These are phyloP conservation scores for Zygotorulaspora florentina DNA, from an alignment of 805 yeast genomes.

Conservation along the genomic window DNA sequence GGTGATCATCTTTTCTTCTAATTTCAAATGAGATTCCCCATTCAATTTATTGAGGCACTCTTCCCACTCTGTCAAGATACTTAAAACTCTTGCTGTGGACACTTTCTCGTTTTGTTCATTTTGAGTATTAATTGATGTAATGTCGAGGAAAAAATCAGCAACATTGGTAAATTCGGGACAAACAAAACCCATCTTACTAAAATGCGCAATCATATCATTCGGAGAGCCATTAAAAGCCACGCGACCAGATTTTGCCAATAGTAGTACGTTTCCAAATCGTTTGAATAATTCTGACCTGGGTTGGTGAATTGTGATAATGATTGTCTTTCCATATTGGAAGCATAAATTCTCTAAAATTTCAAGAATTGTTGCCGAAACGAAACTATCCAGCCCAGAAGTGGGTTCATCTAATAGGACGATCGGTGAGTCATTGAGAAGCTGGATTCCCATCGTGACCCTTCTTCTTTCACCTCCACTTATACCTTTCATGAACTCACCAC, in stretches of 20 bases:
- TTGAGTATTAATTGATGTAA: slow-evolving; percentile 56
- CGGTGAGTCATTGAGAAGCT: slow-evolving; percentile 66
- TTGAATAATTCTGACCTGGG: slow-evolving; percentile 66
- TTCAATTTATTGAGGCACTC: neutral
- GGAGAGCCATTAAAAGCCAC: slow-evolving; percentile 66
- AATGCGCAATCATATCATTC: slow-evolving; percentile 43
- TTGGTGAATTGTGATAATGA: slow-evolving; percentile 78
- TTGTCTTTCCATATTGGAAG: slow-evolving; percentile 52
- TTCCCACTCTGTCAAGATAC: slow-evolving; percentile 40
- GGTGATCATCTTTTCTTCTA: slow-evolving; percentile 10
- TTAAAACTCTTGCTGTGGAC: slow-evolving; percentile 40
- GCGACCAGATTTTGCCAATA: slow-evolving; percentile 68
- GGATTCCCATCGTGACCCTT: slow-evolving; percentile 77
- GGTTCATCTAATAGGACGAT: slow-evolving; percentile 80
- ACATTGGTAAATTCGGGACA: slow-evolving; percentile 62
- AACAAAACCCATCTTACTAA: slow-evolving; percentile 45
- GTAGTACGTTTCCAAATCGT: slow-evolving; percentile 63
- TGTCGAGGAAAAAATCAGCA: slow-evolving; percentile 71
- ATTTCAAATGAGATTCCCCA: neutral
- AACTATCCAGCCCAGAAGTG: slow-evolving; percentile 81
- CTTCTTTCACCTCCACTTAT: slow-evolving; percentile 90
- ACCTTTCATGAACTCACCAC: slow-evolving; percentile 57
- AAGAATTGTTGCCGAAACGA: slow-evolving; percentile 67
- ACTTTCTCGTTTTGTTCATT: slow-evolving; percentile 38
- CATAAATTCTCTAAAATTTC: slow-evolving; percentile 56